Evolutionary conservation across 306 rosid genomes (phyloP), one percentile per base, ranked within the genome.

Genomic region (Macrotyloma uniflorum): DNA sequence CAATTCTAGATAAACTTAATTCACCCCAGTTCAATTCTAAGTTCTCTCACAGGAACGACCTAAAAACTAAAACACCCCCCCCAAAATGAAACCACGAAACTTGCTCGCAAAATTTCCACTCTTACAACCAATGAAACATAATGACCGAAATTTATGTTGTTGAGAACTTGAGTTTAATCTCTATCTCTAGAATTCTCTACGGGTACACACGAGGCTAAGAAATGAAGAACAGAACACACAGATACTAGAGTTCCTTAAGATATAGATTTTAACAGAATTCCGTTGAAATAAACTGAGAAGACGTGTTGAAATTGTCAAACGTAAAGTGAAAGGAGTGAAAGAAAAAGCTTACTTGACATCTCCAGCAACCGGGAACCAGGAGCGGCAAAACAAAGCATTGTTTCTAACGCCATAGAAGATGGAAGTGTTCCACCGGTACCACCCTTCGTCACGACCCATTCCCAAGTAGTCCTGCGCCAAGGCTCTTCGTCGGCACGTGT

Each of bases 321-420:
- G 45, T 6, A 53, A 84, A 43, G 12, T 42, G 45, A 62, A 38
- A 66, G 18, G 8, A 51, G 45, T 6, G 0, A 47, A 0, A 28
- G 42, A 70, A 82, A 76, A 63, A 18, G 28, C 89, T 82, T 86
- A 96, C 99, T 88, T 93, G 43, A 89, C 78, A 79, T 88, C 80
- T 46, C 70, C 88, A 76, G 81, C 71, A 57, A 85, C 79, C 6
- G 99, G 98, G 15, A 90, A 82, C 99, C 99, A 96, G 0, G 96
- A 91, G 2, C 99, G 89, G 80, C 91, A 90, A 75, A 96, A 96
- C 18, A 96, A 61, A 3, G 92, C 94, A 85, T 91, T 89, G 19
- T 88, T 84, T 36, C 88, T 62, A 18, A 80, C 82, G 4, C 97
- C 99, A 7, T 63, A 85, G 81, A 96, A 93, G 71, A 96, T 79